Base-by-base conservation (phyloP, 140 eudicot species). In the Oenanthe javanica region DNA sequence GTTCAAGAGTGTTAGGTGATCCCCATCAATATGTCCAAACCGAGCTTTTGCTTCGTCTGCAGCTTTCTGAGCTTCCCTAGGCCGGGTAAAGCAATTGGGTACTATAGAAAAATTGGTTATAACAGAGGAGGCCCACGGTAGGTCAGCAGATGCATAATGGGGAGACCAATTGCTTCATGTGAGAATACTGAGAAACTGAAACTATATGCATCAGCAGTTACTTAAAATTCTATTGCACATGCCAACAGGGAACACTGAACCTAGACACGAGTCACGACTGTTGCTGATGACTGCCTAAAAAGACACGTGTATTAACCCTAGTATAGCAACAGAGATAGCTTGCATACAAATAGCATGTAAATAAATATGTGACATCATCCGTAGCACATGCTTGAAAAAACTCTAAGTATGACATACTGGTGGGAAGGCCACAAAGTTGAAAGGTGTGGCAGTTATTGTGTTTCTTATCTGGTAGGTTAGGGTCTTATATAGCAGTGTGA, bases 31-130 rank as follows among this genome's bases (percentile, higher is more conserved):
- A 89, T 94, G 98, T 40, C 94, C 97, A 82, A 94, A 94, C 76
- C 96, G 86, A 66, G 97, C 95, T 87, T 94, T 94, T 19, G 98
- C 98, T 89, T 94, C 98, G 79, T 94, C 98, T 76, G 96, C 98
- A 89, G 97, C 98, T 85, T 94, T 92, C 87, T 92, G 98, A 76
- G 97, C 98, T 82, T 94, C 98, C 84, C 96, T 85, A 80, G 98
- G 98, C 96, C 98, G 93, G 84, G 90, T 87, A 89, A 94, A 94
- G 97, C 98, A 94, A 89, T 94, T 94, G 93, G 98, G 98, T 94
- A 92, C 97, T 94, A 94, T 83, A 92, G 90, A 92, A 94, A 92
- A 91, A 90, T 77, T 89, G 88, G 88, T 89, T 89, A 92, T 90
- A 92, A 91, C 98, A 93, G 97, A 91, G 86, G 94, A 90, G 94